Base-by-base conservation (phyloP, 2,329 filamentous ascomycete species). In the Ascochyta lentis region DNA sequence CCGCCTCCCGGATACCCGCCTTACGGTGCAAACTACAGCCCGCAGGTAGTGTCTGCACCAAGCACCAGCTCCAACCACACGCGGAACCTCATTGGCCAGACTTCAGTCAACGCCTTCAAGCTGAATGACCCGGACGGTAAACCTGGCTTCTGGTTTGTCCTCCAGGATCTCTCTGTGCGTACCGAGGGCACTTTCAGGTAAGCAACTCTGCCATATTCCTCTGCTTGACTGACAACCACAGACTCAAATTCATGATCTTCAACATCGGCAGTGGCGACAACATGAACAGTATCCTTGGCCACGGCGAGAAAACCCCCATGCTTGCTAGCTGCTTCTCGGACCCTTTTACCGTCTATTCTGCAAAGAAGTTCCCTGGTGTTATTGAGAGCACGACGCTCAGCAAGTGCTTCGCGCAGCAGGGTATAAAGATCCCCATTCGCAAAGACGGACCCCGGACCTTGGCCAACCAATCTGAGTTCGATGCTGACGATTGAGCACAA, bases 321-420 rank as follows among this genome's bases (percentile, higher is more conserved):
- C 83, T 98, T 16, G 92, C 94, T 0, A 89, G 88, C 8, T 89
- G 87, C 66, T 98, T 94, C 77, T 96, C 91, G 43, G 90, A 96
- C 4, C 84, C 87, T 3, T 98, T 99, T 80, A 91, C 92, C 49
- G 95, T 99, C 27, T 98, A 89, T 77, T 96, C 91, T 2, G 95
- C 95, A 43, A 99, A 99, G 83, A 97, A 97, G 71, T 99, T 99
- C 76, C 95, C 95, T 0, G 95, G 95, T 37, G 95, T 99, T 1
- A 96, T 96, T 54, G 94, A 98, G 74, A 96, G 90, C 75, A 99
- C 95, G 0, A 78, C 87, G 4, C 80, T 98, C 16, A 97, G 93
- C 82, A 96, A 96, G 76, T 91, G 87, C 59, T 98, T 99, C 78
- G 94, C 95, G 3, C 83, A 86, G 1, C 95, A 99, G 71, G 95